phyloP scores from a whole-genome alignment of 2,329 filamentous ascomycete species.

The Periconia sp. region DNA sequence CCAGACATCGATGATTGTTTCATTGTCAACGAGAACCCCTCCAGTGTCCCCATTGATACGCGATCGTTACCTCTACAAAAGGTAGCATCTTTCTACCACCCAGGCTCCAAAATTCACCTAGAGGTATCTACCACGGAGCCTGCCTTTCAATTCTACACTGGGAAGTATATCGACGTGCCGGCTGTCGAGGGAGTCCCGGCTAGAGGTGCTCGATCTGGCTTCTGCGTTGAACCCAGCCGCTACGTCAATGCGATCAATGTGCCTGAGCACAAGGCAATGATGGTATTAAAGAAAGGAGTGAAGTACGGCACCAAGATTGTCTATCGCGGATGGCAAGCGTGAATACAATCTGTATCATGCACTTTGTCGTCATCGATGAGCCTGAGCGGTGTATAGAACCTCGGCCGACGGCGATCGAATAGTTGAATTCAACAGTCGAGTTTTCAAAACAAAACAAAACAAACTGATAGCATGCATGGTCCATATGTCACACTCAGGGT shows the following conservation, averaged over 20 bases:
- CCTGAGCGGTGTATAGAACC: too few relatives aligned
- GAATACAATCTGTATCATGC: too few relatives aligned
- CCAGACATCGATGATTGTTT: constrained; percentile 93
- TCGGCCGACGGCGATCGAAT: too few relatives aligned
- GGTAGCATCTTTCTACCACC: constrained; percentile 76
- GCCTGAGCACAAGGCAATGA: constrained; percentile 78
- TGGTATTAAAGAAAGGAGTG: constrained; percentile 82
- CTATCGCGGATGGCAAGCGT: constrained; percentile 81
- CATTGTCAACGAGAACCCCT: constrained; percentile 70
- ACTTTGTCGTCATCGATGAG: too few relatives aligned
- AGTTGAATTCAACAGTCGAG: too few relatives aligned
- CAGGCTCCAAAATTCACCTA: constrained; percentile 76
- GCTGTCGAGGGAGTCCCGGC: constrained; percentile 65
- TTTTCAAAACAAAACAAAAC: too few relatives aligned
- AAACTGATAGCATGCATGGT: too few relatives aligned
- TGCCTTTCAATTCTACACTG: constrained; percentile 96
- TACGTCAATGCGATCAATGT: constrained; percentile 90
- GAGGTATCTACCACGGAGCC: constrained; percentile 92
- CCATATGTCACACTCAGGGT: too few relatives aligned
- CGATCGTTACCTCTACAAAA: constrained; percentile 65
- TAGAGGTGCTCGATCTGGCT: constrained; percentile 72
- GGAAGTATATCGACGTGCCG: constrained; percentile 80
- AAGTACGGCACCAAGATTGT: constrained; percentile 81
- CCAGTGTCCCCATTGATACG: constrained; percentile 58
- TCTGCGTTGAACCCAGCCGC: constrained; percentile 90